These are phyloP conservation scores for Alternaria postmessia DNA, from an alignment of 2,329 filamentous ascomycete genomes.

Conservation along the genomic window DNA sequence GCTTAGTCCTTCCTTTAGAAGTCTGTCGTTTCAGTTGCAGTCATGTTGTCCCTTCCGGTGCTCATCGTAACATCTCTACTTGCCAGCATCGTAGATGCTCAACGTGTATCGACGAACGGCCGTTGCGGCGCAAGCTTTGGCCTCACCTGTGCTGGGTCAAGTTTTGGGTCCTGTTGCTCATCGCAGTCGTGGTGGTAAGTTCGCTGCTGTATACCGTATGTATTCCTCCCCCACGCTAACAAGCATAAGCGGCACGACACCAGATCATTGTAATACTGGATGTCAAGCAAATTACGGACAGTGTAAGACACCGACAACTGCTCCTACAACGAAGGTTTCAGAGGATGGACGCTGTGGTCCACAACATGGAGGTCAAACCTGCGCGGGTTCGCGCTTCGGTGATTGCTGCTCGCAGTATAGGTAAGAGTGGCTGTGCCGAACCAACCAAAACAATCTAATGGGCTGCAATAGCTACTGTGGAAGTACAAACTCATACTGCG, in stretches of 20 bases:
- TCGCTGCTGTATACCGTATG: neutral
- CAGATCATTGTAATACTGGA: neutral
- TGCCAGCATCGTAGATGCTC: neutral
- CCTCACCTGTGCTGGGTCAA: neutral
- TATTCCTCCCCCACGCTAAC: neutral
- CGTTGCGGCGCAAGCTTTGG: neutral
- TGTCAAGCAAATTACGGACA: neutral
- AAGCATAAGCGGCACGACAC: neutral
- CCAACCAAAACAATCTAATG: too few relatives aligned
- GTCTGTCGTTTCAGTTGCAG: neutral
- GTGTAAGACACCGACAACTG: neutral
- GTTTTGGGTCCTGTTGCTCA: neutral
- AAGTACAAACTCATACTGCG: neutral
- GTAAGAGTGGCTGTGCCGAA: neutral
- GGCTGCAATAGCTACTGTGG: neutral
- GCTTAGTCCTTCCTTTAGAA: neutral
- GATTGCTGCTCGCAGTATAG: neutral
- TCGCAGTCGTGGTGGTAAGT: neutral
- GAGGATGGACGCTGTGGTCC: neutral
- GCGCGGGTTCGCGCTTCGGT: neutral
- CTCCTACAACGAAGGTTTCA: neutral
- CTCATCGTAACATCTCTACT: neutral
- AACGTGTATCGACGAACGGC: neutral
- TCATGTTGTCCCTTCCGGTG: neutral
- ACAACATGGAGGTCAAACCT: neutral